Conservation (phyloP, 2,329 filamentous ascomycete genomes). For the Lachnellula hyalina region DNA sequence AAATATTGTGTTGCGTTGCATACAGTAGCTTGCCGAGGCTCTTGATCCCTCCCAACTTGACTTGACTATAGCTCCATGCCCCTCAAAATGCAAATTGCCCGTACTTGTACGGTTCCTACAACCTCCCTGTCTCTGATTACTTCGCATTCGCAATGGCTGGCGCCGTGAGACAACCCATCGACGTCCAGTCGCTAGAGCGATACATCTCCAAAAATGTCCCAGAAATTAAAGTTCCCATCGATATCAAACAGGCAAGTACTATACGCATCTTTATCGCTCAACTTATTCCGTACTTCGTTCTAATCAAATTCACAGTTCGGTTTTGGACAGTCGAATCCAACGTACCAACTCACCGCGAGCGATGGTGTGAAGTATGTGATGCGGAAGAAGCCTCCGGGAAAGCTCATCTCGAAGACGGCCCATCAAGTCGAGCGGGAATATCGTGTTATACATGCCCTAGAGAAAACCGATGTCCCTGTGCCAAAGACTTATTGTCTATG, state of each 20-base stretch:
- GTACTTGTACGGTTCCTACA: not conserved
- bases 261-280: not conserved
- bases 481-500: conserved; percentile 81
- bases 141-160: conserved; percentile 62
- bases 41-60: not conserved
- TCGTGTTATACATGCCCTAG: conserved; percentile 79
- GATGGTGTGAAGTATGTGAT: conserved; percentile 73
- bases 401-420: conserved; percentile 85
- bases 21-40: not conserved
- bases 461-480: conserved; percentile 75
- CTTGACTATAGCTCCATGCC: conserved; percentile 3
- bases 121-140: conserved; percentile 1
- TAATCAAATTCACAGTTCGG: conserved; percentile 62
- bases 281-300: not conserved
- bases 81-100: conserved; percentile 5
- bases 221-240: conserved; percentile 73
- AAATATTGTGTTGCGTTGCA: no score
- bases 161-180: conserved; percentile 82
- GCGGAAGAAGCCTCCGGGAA: conserved; percentile 96
- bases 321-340: conserved; percentile 96
- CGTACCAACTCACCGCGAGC: conserved; percentile 79
- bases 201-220: conserved; percentile 78
- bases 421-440: conserved; percentile 97
- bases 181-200: conserved; percentile 69
- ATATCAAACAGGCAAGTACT: conserved; percentile 72